These are phyloP conservation scores for Xylariaceae sp. DNA, from an alignment of 2,329 filamentous ascomycete species.

Conservation along the genomic window DNA sequence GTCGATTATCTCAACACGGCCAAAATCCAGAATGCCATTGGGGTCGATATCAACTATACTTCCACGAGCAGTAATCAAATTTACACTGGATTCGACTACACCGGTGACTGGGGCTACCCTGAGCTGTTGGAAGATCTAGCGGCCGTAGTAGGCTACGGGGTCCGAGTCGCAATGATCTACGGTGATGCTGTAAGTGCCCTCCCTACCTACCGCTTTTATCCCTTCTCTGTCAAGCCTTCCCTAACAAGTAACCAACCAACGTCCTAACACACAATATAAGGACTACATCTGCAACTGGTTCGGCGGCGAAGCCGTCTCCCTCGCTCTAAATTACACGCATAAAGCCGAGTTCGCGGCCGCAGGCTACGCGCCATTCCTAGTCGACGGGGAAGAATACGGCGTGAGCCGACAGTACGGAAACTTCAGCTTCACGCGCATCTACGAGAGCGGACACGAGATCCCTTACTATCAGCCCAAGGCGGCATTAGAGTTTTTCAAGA, in stretches of 20 bases:
- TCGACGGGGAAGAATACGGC: constrained; percentile 71
- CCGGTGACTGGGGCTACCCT: constrained; percentile 68
- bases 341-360: constrained; percentile 64
- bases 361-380: constrained; percentile 75
- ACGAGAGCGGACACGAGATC: constrained; percentile 70
- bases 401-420: constrained; percentile 80
- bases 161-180: constrained; percentile 76
- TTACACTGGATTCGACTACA: constrained; percentile 53
- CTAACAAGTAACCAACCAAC: neutral
- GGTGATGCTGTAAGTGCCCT: constrained; percentile 53
- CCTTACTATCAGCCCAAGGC: constrained; percentile 68
- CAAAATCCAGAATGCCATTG: constrained; percentile 59
- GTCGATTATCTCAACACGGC: constrained; percentile 69
- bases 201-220: neutral
- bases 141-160: constrained; percentile 64
- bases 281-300: constrained; percentile 73
- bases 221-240: no score
- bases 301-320: constrained; percentile 76
- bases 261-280: constrained; percentile 36
- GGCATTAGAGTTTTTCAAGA: constrained; percentile 64
- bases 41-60: constrained; percentile 59
- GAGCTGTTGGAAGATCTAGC: constrained; percentile 66
- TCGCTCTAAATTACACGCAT: constrained; percentile 64
- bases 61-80: constrained; percentile 56
- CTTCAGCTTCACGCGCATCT: constrained; percentile 68